Conservation (phyloP, 2,329 filamentous ascomycete genomes). For the Exophiala bonariae region DNA sequence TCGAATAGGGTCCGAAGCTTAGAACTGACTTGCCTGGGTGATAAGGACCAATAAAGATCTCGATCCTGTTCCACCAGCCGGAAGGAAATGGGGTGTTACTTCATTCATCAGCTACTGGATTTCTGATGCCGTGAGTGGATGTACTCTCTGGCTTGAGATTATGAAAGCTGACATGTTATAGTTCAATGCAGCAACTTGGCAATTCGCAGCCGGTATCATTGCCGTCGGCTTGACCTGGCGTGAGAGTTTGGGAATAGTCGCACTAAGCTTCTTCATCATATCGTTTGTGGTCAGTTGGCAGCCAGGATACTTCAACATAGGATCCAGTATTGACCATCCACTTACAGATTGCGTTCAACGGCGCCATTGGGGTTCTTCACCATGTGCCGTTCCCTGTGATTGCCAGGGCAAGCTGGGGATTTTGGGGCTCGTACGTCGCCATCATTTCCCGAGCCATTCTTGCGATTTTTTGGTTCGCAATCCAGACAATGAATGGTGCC, state of each 20-base stretch:
- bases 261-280: conserved; percentile 48
- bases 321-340: conserved; percentile 69
- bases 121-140: conserved; percentile 40
- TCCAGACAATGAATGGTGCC: conserved; percentile 47
- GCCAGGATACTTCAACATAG: conserved; percentile 58
- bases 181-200: conserved; percentile 58
- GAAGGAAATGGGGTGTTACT: conserved; percentile 83
- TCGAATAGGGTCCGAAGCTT: no score
- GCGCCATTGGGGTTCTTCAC: conserved; percentile 80
- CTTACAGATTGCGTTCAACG: conserved; percentile 63
- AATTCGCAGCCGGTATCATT: conserved; percentile 51
- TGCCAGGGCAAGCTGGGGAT: conserved; percentile 71
- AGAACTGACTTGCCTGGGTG: neutral
- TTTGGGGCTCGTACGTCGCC: conserved; percentile 71
- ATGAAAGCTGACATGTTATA: neutral
- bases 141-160: no score
- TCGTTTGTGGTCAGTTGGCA: conserved; percentile 91
- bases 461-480: conserved; percentile 54
- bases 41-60: conserved; percentile 48
- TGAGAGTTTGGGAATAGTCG: conserved; percentile 40
- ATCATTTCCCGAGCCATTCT: conserved; percentile 55
- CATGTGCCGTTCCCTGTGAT: conserved; percentile 88
- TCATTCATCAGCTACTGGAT: conserved; percentile 68
- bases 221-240: conserved; percentile 56
- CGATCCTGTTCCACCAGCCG: conserved; percentile 70